phyloP scores from a whole-genome alignment of 1,284 basidiomycete species.

The Apiotrichum siamense region DNA sequence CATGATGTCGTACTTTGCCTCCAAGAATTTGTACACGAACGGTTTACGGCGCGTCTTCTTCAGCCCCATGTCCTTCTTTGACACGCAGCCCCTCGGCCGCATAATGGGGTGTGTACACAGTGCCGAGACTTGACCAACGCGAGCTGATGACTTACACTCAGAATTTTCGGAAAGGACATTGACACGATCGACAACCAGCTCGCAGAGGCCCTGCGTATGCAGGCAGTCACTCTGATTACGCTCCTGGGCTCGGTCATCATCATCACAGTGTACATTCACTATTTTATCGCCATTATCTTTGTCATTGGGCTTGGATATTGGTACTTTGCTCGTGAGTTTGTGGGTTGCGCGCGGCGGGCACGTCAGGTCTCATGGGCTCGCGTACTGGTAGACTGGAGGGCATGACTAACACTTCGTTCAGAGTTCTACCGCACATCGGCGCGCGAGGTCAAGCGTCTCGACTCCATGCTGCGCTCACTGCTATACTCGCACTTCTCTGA shows the following conservation, averaged over 20 bases:
- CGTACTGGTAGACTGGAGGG: too few species aligned
- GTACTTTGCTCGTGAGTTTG: slow-evolving; percentile 19
- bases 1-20: slow-evolving; percentile 56
- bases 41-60: slow-evolving; percentile 58
- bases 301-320: slow-evolving; percentile 31
- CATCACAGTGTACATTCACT: slow-evolving; percentile 63
- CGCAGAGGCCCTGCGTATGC: slow-evolving; percentile 61
- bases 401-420: not conserved
- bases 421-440: slow-evolving; percentile 81
- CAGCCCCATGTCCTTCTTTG: slow-evolving; percentile 65
- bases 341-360: too few species aligned
- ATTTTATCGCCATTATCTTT: slow-evolving; percentile 53
- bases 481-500: slow-evolving; percentile 78
- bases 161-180: slow-evolving; percentile 55
- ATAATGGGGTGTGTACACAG: too few species aligned
- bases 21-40: slow-evolving; percentile 56
- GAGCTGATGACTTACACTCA: too few species aligned
- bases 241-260: slow-evolving; percentile 57
- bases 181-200: slow-evolving; percentile 70
- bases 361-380: too few species aligned
- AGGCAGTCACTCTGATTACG: slow-evolving; percentile 31
- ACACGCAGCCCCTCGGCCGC: slow-evolving; percentile 61
- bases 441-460: slow-evolving; percentile 57
- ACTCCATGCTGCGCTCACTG: slow-evolving; percentile 60
- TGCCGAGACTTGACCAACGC: too few species aligned